Conservation (phyloP, 768 basidiomycete species). For the Auriscalpium orientale region DNA sequence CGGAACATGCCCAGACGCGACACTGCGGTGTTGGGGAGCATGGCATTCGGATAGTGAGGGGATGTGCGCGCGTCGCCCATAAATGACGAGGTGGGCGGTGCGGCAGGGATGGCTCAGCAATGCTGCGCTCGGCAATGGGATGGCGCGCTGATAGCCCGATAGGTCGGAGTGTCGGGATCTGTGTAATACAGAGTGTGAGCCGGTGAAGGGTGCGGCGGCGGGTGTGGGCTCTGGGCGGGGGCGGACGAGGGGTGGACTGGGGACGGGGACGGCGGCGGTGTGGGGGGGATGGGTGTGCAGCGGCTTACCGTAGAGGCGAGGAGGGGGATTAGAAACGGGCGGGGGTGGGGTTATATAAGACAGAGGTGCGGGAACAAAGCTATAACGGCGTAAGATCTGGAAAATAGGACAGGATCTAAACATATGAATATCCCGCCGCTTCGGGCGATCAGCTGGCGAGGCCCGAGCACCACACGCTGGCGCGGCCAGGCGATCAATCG, state of each 20-base stretch:
- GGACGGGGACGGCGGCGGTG: not conserved
- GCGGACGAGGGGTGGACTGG: no score
- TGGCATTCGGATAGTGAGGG: not conserved
- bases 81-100: no score
- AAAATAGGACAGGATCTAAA: not conserved
- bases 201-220: no score
- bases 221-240: no score
- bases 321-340: not conserved
- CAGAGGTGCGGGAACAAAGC: slow-evolving; percentile 6
- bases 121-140: no score
- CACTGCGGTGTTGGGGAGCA: slow-evolving; percentile 23
- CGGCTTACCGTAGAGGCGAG: not conserved
- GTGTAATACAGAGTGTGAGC: no score
- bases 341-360: slow-evolving; percentile 5
- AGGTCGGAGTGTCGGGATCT: no score
- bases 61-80: not conserved
- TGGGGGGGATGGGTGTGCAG: not conserved
- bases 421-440: slow-evolving; percentile 4
- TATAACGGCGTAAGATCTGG: slow-evolving; percentile 4
- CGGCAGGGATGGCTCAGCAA: no score
- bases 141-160: no score
- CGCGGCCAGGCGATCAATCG: not conserved
- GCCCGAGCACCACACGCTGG: no score
- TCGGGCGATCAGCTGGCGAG: slow-evolving; percentile 10
- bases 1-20: slow-evolving; percentile 50